A percentile compares a stretch with the other conserved stretches of the same genome.
phyloP scores from a whole-genome alignment of 768 basidiomycete species.

The Termitomyces sp. region DNA sequence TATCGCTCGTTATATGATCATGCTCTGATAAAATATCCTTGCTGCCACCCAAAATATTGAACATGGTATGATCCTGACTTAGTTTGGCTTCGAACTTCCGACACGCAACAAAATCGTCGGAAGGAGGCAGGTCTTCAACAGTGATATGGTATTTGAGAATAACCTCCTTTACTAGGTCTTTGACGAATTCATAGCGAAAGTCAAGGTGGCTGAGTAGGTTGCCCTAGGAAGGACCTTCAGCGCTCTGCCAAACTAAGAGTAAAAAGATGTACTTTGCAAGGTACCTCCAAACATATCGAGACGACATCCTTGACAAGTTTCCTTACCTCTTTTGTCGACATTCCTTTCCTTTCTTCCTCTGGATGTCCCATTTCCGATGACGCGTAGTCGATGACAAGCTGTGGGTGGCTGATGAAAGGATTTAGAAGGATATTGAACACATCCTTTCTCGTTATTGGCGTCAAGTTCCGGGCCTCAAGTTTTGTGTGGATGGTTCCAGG shows the following conservation, averaged over 20 bases:
- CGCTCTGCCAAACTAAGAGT: neutral
- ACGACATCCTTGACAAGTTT: conserved; percentile 60
- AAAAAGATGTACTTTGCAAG: conserved; percentile 47
- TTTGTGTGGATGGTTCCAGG: conserved; percentile 40
- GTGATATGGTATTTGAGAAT: conserved; percentile 51
- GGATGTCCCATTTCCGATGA: conserved; percentile 31
- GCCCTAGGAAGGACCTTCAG: conserved; percentile 39
- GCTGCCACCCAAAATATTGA: conserved; percentile 16
- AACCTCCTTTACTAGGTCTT: conserved; percentile 39
- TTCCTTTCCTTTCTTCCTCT: conserved; percentile 37
- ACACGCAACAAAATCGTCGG: conserved; percentile 48
- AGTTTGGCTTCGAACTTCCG: conserved; percentile 47
- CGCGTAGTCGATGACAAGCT: conserved; percentile 50
- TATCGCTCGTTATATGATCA: neutral
- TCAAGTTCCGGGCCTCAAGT: conserved; percentile 54
- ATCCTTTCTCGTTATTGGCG: conserved; percentile 57
- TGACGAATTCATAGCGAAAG: conserved; percentile 44
- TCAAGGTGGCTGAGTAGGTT: conserved; percentile 61
- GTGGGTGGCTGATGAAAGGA: conserved; percentile 65
- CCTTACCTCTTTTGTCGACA: conserved; percentile 41
- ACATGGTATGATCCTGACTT: conserved; percentile 50
- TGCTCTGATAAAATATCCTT: neutral
- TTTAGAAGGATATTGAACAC: conserved; percentile 61
- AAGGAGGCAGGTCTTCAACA: conserved; percentile 55
- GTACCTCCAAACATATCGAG: conserved; percentile 55